phyloP scores from a whole-genome alignment of 257 asterid species.

The Solanum gracilifrons region DNA sequence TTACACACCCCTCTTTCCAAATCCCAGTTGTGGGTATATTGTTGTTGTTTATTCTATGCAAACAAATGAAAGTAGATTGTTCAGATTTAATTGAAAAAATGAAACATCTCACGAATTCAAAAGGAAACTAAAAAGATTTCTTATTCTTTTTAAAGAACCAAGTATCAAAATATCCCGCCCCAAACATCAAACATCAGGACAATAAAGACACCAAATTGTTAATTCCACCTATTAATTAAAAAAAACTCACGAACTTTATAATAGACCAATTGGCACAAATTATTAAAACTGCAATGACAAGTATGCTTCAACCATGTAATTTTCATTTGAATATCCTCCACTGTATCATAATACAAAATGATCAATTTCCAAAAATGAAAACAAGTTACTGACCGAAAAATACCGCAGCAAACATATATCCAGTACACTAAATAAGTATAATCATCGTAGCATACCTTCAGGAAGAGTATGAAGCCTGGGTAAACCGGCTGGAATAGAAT shows the following conservation, averaged over 20 bases:
- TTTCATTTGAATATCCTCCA: background rate
- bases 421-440: background rate
- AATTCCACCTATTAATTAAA: background rate
- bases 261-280: background rate
- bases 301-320: background rate
- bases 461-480: conserved; percentile 66
- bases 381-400: background rate
- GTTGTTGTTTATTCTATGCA: background rate
- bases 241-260: background rate
- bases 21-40: background rate
- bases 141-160: background rate
- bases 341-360: background rate
- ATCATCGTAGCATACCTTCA: conserved; percentile 42
- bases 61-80: background rate
- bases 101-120: background rate
- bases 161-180: background rate
- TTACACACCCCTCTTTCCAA: background rate
- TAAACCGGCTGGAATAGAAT: conserved; percentile 57
- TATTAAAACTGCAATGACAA: background rate
- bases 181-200: background rate
- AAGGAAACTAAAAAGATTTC: background rate
- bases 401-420: background rate
- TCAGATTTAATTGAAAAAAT: background rate
- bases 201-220: background rate
- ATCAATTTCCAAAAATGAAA: background rate